Evolutionary conservation across 2,329 filamentous ascomycete genomes (phyloP), one percentile per base, ranked within the genome.

Genomic region (Boeremia exigua): DNA sequence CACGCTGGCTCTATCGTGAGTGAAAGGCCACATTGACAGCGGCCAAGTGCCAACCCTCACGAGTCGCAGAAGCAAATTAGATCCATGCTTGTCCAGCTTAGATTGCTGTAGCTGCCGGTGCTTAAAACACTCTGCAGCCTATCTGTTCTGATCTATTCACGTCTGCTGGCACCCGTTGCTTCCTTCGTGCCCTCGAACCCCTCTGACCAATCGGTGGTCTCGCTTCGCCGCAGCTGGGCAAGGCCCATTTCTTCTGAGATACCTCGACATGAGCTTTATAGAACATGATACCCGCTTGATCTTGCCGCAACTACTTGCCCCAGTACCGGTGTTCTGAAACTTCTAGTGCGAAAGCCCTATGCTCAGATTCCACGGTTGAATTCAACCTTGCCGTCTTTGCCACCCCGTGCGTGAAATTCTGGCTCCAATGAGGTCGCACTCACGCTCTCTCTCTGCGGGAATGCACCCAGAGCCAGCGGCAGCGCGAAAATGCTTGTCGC

Each of bases 361-460:
- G 45, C 55, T 76, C 80, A 97, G 68, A 99, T 94, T 11, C 95
- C 95, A 70, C 95, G 86, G 77, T 99, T 98, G 78, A 99, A 98
- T 74, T 96, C 91, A n/a, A 99, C 90, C 80, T 92, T 82, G 0
- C 91, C 93, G 50, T 85, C 84, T 61, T 88, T 84, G 0, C 93
- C 94, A 29, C 92, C 93, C 53, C 85, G 85, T 6, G 86, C 88
- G 78, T 88, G 89, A 75, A 99, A 98, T 77, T 96, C 91, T 60
- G 89, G 82, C 81, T 98, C 95, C 53, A 99, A 79, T 46, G 81
- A 86, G 28, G 85, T 83, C 1, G 90, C 92, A 61, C 83, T 84
- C 37, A 98, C 89, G 60, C 86, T 85, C 80, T 99, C 91, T 61
- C 92, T 83, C 79, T 97, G 93, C 4, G 95, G 95, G 78, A 99